Evolutionary conservation across 306 rosid genomes (phyloP).

Genomic region (Lathyrus aphaca): DNA sequence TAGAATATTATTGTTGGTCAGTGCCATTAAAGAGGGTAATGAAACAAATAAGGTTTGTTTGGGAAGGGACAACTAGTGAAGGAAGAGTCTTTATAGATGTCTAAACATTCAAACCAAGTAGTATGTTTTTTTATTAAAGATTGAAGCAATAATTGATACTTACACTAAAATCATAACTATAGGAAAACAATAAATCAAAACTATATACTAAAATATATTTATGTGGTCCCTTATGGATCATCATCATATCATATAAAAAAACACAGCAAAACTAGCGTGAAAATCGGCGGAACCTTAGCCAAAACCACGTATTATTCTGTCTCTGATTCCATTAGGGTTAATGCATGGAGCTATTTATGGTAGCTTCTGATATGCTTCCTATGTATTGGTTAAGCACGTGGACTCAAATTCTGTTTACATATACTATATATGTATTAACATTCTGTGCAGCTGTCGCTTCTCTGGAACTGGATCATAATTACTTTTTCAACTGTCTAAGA

Average conservation of each 20-base stretch:
- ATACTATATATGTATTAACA: slow-evolving; percentile 35
- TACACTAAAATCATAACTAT: slow-evolving; percentile 31
- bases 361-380: slow-evolving; percentile 56
- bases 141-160: slow-evolving; percentile 31
- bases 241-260: background rate
- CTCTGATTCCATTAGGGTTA: slow-evolving; percentile 49
- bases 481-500: slow-evolving; percentile 32
- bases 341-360: slow-evolving; percentile 38
- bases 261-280: slow-evolving; percentile 45
- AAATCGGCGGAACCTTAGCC: slow-evolving; percentile 74
- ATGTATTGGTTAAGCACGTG: slow-evolving; percentile 52
- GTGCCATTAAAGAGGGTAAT: slow-evolving; percentile 51
- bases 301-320: slow-evolving; percentile 59
- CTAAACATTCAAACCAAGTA: slow-evolving; percentile 37
- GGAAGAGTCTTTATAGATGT: slow-evolving; percentile 53
- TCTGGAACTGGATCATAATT: slow-evolving; percentile 9
- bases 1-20: slow-evolving; percentile 48
- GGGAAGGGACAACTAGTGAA: slow-evolving; percentile 24
- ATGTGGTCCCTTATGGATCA: background rate
- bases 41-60: slow-evolving; percentile 14
- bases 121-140: slow-evolving; percentile 33
- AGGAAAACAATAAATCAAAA: slow-evolving; percentile 42
- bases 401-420: slow-evolving; percentile 26
- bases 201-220: slow-evolving; percentile 27
- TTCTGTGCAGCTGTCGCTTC: slow-evolving; percentile 47